These are phyloP conservation scores for Nigrograna mackinnonii DNA, from an alignment of 2,329 filamentous ascomycete species.

Conservation along the genomic window DNA sequence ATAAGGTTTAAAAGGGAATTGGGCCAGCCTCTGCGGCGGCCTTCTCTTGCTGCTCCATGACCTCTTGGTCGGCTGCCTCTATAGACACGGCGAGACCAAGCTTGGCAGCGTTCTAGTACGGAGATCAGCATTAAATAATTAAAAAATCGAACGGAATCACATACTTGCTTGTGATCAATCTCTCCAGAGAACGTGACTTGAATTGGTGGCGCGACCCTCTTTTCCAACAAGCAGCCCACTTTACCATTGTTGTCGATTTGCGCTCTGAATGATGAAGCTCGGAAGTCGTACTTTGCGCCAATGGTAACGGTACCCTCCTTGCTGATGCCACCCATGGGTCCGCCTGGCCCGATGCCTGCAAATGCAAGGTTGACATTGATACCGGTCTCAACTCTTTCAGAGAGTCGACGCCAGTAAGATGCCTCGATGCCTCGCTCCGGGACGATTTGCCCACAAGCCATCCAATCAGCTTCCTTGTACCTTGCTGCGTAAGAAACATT, in stretches of 20 bases:
- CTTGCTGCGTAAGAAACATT: slow-evolving; percentile 86
- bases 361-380: slow-evolving; percentile 92
- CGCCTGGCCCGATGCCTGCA: slow-evolving; percentile 60
- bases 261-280: slow-evolving; percentile 90
- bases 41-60: slow-evolving; percentile 45
- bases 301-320: slow-evolving; percentile 91
- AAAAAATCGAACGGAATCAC: slow-evolving; percentile 42
- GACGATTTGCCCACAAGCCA: slow-evolving; percentile 86
- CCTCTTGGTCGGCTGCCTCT: slow-evolving; percentile 44
- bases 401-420: slow-evolving; percentile 91
- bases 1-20: slow-evolving; percentile 43
- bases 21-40: slow-evolving; percentile 30
- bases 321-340: slow-evolving; percentile 69
- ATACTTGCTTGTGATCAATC: slow-evolving; percentile 92
- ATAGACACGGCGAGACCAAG: slow-evolving; percentile 86
- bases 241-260: slow-evolving; percentile 96
- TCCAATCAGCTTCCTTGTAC: slow-evolving; percentile 92
- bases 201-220: slow-evolving; percentile 90
- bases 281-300: slow-evolving; percentile 98
- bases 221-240: slow-evolving; percentile 89
- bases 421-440: slow-evolving; percentile 86
- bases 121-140: slow-evolving; percentile 14
- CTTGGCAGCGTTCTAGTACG: slow-evolving; percentile 90
- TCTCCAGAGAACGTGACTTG: slow-evolving; percentile 95
- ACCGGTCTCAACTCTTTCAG: slow-evolving; percentile 94